These are phyloP conservation scores for Trifolium subterraneum DNA, from an alignment of 306 rosid species.

Conservation along the genomic window DNA sequence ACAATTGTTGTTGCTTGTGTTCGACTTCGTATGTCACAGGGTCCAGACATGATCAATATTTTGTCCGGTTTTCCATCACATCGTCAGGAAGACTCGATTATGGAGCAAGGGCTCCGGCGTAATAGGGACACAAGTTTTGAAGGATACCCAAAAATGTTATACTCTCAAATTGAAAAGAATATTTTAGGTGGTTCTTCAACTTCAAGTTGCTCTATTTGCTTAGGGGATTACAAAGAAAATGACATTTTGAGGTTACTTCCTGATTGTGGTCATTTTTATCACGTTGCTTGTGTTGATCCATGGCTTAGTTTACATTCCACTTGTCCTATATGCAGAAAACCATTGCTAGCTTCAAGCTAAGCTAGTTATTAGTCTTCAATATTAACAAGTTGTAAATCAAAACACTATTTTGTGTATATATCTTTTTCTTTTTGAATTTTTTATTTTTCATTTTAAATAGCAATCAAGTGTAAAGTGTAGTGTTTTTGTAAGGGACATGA, in stretches of 20 bases:
- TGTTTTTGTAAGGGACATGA: not conserved
- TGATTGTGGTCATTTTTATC: constrained; percentile 53
- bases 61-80: not conserved
- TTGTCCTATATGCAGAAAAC: constrained; percentile 59
- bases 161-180: constrained; percentile 36
- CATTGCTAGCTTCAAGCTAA: constrained; percentile 19
- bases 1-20: constrained; percentile 41
- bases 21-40: constrained; percentile 18
- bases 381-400: not conserved
- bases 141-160: constrained; percentile 39
- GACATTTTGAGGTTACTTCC: constrained; percentile 54
- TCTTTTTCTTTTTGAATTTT: not conserved
- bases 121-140: constrained; percentile 32
- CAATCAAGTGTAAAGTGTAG: not conserved
- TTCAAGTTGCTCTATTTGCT: constrained; percentile 56
- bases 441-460: not conserved
- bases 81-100: not conserved
- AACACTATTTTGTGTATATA: not conserved
- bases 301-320: constrained; percentile 56
- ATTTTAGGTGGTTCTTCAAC: constrained; percentile 2
- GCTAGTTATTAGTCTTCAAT: not conserved
- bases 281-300: constrained; percentile 53
- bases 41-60: not conserved
- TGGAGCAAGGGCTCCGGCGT: constrained; percentile 32
- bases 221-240: constrained; percentile 56